Base-by-base conservation (phyloP, 371 early-diverging fungal genomes). In the Mortierella sp. region DNA sequence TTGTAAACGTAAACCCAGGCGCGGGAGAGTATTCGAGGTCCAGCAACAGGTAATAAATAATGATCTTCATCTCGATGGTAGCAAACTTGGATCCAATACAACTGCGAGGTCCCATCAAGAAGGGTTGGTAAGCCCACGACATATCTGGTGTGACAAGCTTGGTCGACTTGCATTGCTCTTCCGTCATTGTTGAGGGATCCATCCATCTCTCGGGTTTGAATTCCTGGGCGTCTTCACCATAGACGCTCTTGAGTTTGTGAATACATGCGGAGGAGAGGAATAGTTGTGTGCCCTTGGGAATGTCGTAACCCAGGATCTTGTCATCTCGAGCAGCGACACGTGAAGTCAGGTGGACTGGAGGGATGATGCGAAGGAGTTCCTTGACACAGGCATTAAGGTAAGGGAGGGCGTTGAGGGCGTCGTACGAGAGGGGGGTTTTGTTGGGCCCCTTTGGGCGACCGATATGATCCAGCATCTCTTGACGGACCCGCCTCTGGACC, bases 271-370 rank as follows among this genome's bases (percentile, higher is more conserved):
- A 80, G 8, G 87, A 72, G 44, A 93, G 78, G 52, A 91, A 86
- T n/a, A 93, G 71, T 38, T 28, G 70, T 0, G 92, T 91, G 1
- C 91, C 91, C 80, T 92, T 92, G 19, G 95, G 94, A 16, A 94
- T 75, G 3, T 82, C 78, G 57, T 91, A 88, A 0, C 91, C 90
- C 0, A 93, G 74, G n/a, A 80, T 78, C 3, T 82, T 81, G 71
- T 93, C 93, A 38, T 85, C 85, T 26, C 89, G 87, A 10, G 74
- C 21, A 2, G 90, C 79, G 3, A 89, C 77, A 8, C 94, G 92
- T 1, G 79, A 80, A 0, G 90, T 91, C 28, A 80, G 76, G 6
- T 92, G 91, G 4, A 91, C 93, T 14, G 90, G 89, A 31, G 91
- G 91, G 73, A 90, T 89, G n/a, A 90, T 79, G 1, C 93, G 90